Evolutionary conservation across 306 rosid species (phyloP).

Genomic region (Hippophae gyantsensis): DNA sequence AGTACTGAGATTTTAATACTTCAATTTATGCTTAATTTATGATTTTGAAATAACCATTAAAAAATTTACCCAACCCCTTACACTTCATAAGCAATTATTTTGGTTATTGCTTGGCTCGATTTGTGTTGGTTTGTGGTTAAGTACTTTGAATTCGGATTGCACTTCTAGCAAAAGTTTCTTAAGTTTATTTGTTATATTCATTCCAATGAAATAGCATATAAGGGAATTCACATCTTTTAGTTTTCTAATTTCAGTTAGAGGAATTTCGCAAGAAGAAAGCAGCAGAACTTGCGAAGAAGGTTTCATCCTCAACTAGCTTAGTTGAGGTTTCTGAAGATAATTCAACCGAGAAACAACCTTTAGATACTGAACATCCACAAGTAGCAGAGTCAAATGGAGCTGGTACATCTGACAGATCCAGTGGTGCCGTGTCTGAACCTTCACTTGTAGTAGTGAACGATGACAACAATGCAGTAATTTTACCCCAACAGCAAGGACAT

Average conservation of each 20-base stretch:
- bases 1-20: no score
- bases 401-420: conserved; percentile 53
- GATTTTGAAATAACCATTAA: no score
- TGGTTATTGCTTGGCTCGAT: no score
- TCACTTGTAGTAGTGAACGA: conserved; percentile 27
- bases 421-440: conserved; percentile 24
- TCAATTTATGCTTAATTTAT: no score
- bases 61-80: no score
- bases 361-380: conserved; percentile 51
- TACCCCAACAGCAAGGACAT: conserved; percentile 32
- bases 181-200: neutral
- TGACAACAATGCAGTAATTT: conserved; percentile 24
- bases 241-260: conserved; percentile 51
- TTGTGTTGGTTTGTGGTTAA: no score
- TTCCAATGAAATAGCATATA: neutral
- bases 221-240: neutral
- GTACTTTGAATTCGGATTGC: no score
- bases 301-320: conserved; percentile 31
- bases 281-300: conserved; percentile 55
- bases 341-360: conserved; percentile 42
- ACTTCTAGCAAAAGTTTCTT: neutral
- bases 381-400: conserved; percentile 48
- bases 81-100: no score
- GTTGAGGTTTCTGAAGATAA: conserved; percentile 33
- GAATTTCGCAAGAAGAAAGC: conserved; percentile 40